Evolutionary conservation across 345 rosid genomes (phyloP).

Genomic region (Brassica incana): DNA sequence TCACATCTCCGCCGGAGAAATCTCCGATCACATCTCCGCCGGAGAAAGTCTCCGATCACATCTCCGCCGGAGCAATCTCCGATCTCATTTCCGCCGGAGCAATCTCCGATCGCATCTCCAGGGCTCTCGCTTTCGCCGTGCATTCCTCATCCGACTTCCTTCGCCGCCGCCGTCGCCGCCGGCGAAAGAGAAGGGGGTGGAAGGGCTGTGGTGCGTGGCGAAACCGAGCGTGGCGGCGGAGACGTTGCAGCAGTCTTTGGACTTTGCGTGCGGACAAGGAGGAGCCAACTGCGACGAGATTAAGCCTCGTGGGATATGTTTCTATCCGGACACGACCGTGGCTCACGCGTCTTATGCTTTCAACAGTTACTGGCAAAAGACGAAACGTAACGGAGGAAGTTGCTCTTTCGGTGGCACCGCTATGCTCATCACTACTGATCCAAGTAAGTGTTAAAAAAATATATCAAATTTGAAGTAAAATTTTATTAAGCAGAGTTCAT

Average conservation of each 20-base stretch:
- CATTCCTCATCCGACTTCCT: constrained; percentile 18
- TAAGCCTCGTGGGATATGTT: constrained; percentile 59
- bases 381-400: constrained; percentile 58
- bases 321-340: constrained; percentile 53
- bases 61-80: constrained; percentile 22
- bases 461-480: background rate
- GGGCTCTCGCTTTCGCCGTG: constrained; percentile 47
- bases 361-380: constrained; percentile 75
- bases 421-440: constrained; percentile 65
- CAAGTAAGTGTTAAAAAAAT: constrained; percentile 44
- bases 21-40: constrained; percentile 30
- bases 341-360: constrained; percentile 80
- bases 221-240: constrained; percentile 70
- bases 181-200: constrained; percentile 29
- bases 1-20: background rate
- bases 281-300: constrained; percentile 67
- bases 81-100: constrained; percentile 26
- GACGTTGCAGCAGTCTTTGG: constrained; percentile 62
- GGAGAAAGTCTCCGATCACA: constrained; percentile 23
- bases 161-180: constrained; percentile 6
- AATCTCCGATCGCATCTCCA: constrained; percentile 35
- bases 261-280: constrained; percentile 72
- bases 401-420: constrained; percentile 80
- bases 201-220: constrained; percentile 72
- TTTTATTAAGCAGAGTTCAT: background rate